phyloP scores from a whole-genome alignment of 1,284 basidiomycete genomes.

The Rhodotorula sp. region DNA sequence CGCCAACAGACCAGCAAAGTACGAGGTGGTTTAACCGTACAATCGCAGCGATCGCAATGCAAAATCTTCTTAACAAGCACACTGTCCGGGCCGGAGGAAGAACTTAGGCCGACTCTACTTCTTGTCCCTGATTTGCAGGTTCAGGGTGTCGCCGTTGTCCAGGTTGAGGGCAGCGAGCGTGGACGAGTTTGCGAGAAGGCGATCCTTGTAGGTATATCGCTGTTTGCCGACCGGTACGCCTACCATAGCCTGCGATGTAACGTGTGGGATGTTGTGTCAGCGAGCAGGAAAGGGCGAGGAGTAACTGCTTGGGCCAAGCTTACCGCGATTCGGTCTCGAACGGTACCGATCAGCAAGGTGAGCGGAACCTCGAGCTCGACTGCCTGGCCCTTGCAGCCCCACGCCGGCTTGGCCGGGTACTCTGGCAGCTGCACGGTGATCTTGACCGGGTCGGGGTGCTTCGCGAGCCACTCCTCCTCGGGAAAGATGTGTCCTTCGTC shows the following conservation, averaged over 20 bases:
- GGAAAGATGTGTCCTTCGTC: conserved; percentile 75
- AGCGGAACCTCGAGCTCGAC: conserved; percentile 78
- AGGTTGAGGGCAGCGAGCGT: conserved; percentile 82
- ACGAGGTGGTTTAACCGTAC: conserved; percentile 19
- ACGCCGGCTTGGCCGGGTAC: conserved; percentile 77
- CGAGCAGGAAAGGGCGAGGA: background rate
- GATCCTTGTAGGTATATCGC: conserved; percentile 56
- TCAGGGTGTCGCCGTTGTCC: conserved; percentile 78
- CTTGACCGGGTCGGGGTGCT: conserved; percentile 84
- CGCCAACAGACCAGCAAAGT: conserved; percentile 47
- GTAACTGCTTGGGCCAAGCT: conserved; percentile 55
- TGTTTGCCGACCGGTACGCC: conserved; percentile 40
- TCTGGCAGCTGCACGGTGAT: conserved; percentile 74
- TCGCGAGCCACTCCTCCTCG: conserved; percentile 76
- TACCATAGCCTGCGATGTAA: conserved; percentile 20
- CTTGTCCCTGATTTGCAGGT: conserved; percentile 67
- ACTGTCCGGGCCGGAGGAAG: background rate
- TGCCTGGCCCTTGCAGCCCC: conserved; percentile 78
- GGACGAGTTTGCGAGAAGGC: conserved; percentile 78
- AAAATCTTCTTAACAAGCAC: background rate
- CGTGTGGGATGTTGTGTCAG: background rate
- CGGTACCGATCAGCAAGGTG: conserved; percentile 73
- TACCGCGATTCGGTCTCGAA: conserved; percentile 75
- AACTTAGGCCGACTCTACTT: conserved; percentile 56
- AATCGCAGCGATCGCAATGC: background rate